A percentile compares a stretch with the other conserved stretches of the same genome.
phyloP scores from a whole-genome alignment of 1,139 yeast species.

The Magnusiomyces suaveolens region DNA sequence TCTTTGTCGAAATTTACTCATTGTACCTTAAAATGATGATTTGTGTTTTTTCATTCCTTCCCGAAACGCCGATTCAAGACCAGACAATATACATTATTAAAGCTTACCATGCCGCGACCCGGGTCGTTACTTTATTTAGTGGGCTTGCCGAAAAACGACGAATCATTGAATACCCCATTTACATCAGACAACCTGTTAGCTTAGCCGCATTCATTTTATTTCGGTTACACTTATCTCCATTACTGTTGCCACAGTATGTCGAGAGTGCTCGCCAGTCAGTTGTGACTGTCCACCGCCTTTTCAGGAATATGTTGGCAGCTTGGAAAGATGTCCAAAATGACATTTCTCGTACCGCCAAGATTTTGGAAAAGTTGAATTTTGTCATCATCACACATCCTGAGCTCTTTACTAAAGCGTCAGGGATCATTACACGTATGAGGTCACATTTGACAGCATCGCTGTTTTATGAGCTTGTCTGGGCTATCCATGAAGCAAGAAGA shows the following conservation, averaged over 20 bases:
- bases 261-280: conserved; percentile 89
- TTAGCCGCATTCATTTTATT: conserved; percentile 73
- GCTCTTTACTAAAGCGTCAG: conserved; percentile 54
- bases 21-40: conserved; percentile 71
- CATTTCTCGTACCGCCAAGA: conserved; percentile 83
- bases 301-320: conserved; percentile 77
- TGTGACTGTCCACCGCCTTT: conserved; percentile 82
- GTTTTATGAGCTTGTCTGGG: conserved; percentile 88
- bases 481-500: conserved; percentile 88
- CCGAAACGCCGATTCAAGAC: conserved; percentile 83
- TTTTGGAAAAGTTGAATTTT: conserved; percentile 80
- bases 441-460: conserved; percentile 86
- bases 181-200: conserved; percentile 74
- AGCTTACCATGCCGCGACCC: conserved; percentile 73
- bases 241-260: conserved; percentile 63
- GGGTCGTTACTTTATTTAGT: conserved; percentile 70
- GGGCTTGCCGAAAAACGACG: conserved; percentile 57
- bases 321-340: conserved; percentile 91
- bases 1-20: conserved; percentile 60
- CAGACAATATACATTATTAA: conserved; percentile 76
- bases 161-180: conserved; percentile 76
- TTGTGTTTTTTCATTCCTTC: conserved; percentile 83
- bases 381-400: conserved; percentile 85
- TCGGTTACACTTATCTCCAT: conserved; percentile 71
- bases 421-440: conserved; percentile 79